Evolutionary conservation across 345 rosid species (phyloP).

Genomic region (Acer negundo): DNA sequence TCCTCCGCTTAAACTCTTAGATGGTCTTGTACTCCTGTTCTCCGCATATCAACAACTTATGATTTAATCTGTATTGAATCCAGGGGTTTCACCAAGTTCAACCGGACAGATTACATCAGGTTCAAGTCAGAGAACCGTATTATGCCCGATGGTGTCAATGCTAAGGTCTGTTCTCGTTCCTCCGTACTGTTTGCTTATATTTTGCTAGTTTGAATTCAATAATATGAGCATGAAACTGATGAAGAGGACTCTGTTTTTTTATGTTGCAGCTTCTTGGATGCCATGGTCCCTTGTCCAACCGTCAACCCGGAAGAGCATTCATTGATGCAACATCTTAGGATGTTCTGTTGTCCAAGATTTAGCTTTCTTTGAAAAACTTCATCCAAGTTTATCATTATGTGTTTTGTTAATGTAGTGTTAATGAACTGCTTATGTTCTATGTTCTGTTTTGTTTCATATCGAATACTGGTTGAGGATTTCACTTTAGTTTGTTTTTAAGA

Average conservation of each 20-base stretch:
- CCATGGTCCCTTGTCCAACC: slow-evolving; percentile 65
- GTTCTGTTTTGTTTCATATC: neutral
- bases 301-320: slow-evolving; percentile 68
- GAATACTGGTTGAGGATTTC: neutral
- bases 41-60: neutral
- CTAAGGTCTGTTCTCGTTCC: slow-evolving; percentile 48
- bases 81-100: slow-evolving; percentile 80
- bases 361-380: neutral
- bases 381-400: neutral
- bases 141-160: slow-evolving; percentile 69
- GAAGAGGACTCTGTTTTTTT: neutral
- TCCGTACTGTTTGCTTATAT: neutral
- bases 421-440: neutral
- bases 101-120: slow-evolving; percentile 54
- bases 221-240: neutral
- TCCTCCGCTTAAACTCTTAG: neutral
- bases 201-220: neutral
- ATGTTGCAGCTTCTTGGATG: slow-evolving; percentile 67
- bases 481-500: neutral
- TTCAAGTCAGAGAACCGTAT: slow-evolving; percentile 63
- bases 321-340: slow-evolving; percentile 40
- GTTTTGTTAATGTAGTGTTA: neutral
- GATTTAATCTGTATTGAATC: neutral
- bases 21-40: neutral
- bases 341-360: no score